Evolutionary conservation across 2,329 filamentous ascomycete species (phyloP).

Genomic region (Epichloe elymi): DNA sequence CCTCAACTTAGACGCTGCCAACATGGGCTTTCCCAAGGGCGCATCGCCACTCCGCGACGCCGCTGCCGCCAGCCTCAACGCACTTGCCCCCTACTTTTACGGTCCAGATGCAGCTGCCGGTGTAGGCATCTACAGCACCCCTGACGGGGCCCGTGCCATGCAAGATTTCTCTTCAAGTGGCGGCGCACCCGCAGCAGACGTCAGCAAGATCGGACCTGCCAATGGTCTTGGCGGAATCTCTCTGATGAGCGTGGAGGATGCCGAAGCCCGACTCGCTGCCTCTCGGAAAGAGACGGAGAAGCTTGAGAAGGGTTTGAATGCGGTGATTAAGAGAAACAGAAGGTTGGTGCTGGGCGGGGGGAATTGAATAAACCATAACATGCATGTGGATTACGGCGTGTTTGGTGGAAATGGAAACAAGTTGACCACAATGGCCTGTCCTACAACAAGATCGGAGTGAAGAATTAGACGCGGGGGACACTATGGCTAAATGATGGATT

Average conservation of each 20-base stretch:
- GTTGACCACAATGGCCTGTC: too few species aligned
- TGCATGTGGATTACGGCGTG: too few species aligned
- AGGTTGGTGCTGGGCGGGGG: conserved; percentile 32
- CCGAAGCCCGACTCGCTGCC: conserved; percentile 39
- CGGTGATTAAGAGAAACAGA: conserved; percentile 46
- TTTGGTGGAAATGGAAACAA: too few species aligned
- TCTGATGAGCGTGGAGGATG: conserved; percentile 49
- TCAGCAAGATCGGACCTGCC: conserved; percentile 16
- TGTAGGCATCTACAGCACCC: conserved; percentile 29
- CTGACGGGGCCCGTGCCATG: conserved; percentile 22
- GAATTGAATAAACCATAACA: conserved; percentile 8
- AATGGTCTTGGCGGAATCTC: conserved; percentile 30
- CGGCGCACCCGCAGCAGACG: conserved; percentile 13
- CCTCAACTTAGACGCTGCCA: conserved; percentile 38
- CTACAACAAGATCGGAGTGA: too few species aligned
- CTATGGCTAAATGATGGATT: too few species aligned
- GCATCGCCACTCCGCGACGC: conserved; percentile 28
- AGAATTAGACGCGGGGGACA: too few species aligned
- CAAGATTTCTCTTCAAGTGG: conserved; percentile 20
- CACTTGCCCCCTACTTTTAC: conserved; percentile 44
- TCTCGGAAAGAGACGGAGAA: conserved; percentile 48
- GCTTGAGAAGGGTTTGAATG: conserved; percentile 47
- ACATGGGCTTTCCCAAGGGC: conserved; percentile 27
- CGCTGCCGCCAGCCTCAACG: conserved; percentile 37
- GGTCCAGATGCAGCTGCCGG: conserved; percentile 31